Base-by-base conservation (phyloP, 1,284 basidiomycete species). In the Naganishia albida region DNA sequence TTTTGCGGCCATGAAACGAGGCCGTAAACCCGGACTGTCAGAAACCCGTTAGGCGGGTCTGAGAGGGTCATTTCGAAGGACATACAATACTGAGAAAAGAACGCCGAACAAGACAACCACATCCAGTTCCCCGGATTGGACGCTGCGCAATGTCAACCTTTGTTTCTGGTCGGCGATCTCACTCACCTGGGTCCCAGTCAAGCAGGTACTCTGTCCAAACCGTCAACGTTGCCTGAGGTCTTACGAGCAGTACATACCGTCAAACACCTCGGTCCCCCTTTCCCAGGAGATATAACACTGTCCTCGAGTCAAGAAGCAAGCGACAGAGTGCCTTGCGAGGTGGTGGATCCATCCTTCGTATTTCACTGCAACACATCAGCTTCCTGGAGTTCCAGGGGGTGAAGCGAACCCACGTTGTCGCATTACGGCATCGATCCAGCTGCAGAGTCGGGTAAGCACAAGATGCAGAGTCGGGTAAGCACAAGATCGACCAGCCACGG, bases 281-380 rank as follows among this genome's bases (percentile, higher is more conserved):
- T 85, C 84, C 83, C 82, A 85, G 8, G 80, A 81, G 68, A 84
- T 81, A 74, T 84, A 83, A 69, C 82, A 82, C 70, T 85, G 83
- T 18, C 83, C 83, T 52, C 83, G 76, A 10, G 82, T 82, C 23
- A 84, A 73, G 73, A 82, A 84, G 70, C 81, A 83, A 7, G 85
- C 85, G 51, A 84, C 82, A 12, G 78, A 80, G 72, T 83, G 83
- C 63, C 84, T 75, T 16, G 81, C 82, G 34, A 83, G 77, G 71
- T 83, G 80, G 75, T 82, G 81, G 55, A 81, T 80, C 81, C 82
- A 82, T 0, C 83, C 83, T 70, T 82, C 81, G 34, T 75, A 57
- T 55, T 73, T 73, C 12, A 77, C 65, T 67, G 42, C 42, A 7
- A 8, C 8, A 2, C 3, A 25, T 50, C 8, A 18, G 7, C 16